These are phyloP conservation scores for Acanthamoeba lugdunensis DNA, from an alignment of 208 protist species.

Conservation along the genomic window DNA sequence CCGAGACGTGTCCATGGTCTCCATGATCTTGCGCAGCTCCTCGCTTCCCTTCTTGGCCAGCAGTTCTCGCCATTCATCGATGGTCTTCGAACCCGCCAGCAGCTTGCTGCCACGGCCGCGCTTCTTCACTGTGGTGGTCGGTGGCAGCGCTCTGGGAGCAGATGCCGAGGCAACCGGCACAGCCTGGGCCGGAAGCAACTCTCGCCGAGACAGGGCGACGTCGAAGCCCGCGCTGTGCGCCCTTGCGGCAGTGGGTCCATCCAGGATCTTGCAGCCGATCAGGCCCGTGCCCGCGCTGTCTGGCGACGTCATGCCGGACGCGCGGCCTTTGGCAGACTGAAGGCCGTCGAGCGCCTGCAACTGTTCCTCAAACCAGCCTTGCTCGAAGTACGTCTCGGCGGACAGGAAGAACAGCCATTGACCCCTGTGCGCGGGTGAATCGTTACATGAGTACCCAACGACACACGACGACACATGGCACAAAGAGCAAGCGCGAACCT, in stretches of 20 bases:
- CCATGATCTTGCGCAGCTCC: neutral
- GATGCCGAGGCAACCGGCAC: neutral
- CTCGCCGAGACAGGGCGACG: conserved; percentile 46
- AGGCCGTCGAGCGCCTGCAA: neutral
- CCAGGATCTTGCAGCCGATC: conserved; percentile 51
- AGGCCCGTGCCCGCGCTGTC: neutral
- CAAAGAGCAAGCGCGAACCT: neutral
- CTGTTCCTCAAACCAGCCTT: conserved; percentile 46
- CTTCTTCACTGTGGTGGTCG: neutral
- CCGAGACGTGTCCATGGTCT: neutral
- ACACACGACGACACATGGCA: neutral
- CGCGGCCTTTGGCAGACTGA: neutral
- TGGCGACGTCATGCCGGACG: neutral
- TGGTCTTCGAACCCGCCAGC: neutral
- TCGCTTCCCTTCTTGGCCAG: neutral
- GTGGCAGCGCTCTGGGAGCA: neutral
- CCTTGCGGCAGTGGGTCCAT: neutral
- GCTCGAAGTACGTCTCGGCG: conserved; percentile 29
- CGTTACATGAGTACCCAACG: neutral
- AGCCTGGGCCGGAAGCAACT: neutral
- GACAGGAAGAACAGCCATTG: conserved; percentile 52
- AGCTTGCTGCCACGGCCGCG: neutral
- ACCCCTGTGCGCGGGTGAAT: neutral
- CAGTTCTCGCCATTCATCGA: neutral
- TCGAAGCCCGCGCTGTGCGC: conserved; percentile 42